Percentiles rank a stretch among this genome's conserved stretches.
Evolutionary conservation across 2,329 filamentous ascomycete species (phyloP).

Genomic region (Aureobasidium sp.): DNA sequence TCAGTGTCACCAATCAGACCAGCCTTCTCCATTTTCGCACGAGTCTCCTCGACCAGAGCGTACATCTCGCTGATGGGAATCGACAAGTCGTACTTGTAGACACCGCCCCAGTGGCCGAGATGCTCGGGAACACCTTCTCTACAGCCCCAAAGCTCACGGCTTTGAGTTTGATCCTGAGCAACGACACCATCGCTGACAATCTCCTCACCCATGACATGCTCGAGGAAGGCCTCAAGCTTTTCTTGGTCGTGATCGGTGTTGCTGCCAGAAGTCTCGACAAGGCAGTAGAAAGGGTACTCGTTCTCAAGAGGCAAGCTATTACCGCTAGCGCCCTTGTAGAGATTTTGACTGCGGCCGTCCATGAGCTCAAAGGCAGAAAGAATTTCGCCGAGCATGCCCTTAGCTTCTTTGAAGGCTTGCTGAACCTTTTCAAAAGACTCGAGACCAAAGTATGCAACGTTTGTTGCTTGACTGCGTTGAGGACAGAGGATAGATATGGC

Average conservation of each 20-base stretch:
- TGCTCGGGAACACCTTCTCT: constrained; percentile 89
- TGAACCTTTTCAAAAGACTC: constrained; percentile 86
- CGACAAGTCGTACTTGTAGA: constrained; percentile 98
- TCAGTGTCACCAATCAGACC: constrained; percentile 68
- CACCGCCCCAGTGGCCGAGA: constrained; percentile 81
- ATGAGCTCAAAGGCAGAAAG: constrained; percentile 96
- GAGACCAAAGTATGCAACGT: constrained; percentile 89
- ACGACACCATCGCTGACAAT: constrained; percentile 85
- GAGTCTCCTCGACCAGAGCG: constrained; percentile 75
- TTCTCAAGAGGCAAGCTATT: constrained; percentile 74
- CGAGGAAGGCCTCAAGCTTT: constrained; percentile 84
- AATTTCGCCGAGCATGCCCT: constrained; percentile 85
- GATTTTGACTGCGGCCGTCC: constrained; percentile 73
- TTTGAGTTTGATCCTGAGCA: constrained; percentile 88
- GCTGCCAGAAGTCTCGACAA: constrained; percentile 92
- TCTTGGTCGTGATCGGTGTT: constrained; percentile 86
- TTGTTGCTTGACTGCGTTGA: constrained; percentile 76
- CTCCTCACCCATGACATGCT: constrained; percentile 80
- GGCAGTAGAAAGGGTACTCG: constrained; percentile 87
- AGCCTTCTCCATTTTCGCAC: constrained; percentile 60
- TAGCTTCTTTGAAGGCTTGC: constrained; percentile 78
- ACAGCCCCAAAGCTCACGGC: constrained; percentile 78
- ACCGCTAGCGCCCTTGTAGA: constrained; percentile 66
- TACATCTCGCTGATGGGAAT: constrained; percentile 87
- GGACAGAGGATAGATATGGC: constrained; percentile 84